Conservation (phyloP, 2,329 filamentous ascomycete genomes). For the Exutisphaerella laricina region DNA sequence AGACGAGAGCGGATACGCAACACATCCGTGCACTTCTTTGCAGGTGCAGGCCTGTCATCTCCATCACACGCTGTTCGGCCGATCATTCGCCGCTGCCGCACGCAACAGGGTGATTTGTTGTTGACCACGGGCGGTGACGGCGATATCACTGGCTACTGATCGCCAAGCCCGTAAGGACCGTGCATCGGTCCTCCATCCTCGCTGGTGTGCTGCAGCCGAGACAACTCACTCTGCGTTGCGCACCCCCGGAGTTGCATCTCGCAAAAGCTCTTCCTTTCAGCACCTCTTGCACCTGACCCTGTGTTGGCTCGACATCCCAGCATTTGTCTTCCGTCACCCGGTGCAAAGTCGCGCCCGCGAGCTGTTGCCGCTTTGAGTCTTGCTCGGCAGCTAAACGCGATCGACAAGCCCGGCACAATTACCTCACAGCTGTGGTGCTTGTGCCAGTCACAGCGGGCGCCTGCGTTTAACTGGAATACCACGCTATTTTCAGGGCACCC, state of each 20-base stretch:
- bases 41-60: slow-evolving; percentile 7
- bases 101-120: slow-evolving; percentile 11
- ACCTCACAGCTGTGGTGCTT: slow-evolving; percentile 32
- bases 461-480: slow-evolving; percentile 21
- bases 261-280: slow-evolving; percentile 5
- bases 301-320: slow-evolving; percentile 11
- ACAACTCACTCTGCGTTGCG: slow-evolving; percentile 7
- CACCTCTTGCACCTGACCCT: slow-evolving; percentile 5
- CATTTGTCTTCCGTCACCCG: too few species aligned
- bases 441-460: slow-evolving; percentile 27
- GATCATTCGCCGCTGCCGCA: slow-evolving; percentile 13
- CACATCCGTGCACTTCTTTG: slow-evolving; percentile 8
- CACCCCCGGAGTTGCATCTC: slow-evolving; percentile 6
- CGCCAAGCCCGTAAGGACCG: slow-evolving; percentile 14
- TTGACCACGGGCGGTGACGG: slow-evolving; percentile 10
- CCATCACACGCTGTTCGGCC: slow-evolving; percentile 18
- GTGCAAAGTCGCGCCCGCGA: too few species aligned
- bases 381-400: slow-evolving; percentile 28
- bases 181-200: slow-evolving; percentile 15
- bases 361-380: slow-evolving; percentile 20
- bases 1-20: neutral
- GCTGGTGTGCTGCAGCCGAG: slow-evolving; percentile 13
- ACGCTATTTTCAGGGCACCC: slow-evolving; percentile 35
- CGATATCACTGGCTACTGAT: slow-evolving; percentile 14
- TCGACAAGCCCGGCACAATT: slow-evolving; percentile 28